phyloP scores from a whole-genome alignment of 2,329 filamentous ascomycete genomes.

The Botryotinia calthae region DNA sequence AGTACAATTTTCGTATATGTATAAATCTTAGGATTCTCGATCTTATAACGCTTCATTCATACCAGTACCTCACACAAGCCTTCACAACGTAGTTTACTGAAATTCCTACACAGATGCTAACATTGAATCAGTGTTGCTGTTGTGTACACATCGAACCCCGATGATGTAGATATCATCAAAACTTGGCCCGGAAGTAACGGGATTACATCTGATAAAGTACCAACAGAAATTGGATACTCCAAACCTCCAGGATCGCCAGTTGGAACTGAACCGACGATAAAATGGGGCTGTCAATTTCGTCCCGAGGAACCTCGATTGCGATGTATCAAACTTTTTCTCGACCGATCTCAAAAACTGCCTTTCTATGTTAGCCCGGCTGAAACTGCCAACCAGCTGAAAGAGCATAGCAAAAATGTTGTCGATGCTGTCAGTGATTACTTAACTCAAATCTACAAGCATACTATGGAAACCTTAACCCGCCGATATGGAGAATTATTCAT shows the following conservation, averaged over 20 bases:
- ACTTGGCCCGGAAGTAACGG: constrained; percentile 81
- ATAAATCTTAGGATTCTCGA: not conserved
- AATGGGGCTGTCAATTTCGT: constrained; percentile 83
- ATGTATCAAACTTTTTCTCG: constrained; percentile 82
- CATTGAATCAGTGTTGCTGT: constrained; percentile 57
- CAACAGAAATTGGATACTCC: constrained; percentile 68
- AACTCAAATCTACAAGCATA: constrained; percentile 72
- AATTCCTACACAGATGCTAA: not conserved
- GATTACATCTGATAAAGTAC: constrained; percentile 85
- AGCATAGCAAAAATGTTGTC: constrained; percentile 72
- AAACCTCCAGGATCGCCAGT: constrained; percentile 41
- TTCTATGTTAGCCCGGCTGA: constrained; percentile 77
- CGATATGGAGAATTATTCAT: constrained; percentile 78
- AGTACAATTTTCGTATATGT: not conserved
- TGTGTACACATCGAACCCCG: constrained; percentile 71
- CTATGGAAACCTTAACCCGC: constrained; percentile 71
- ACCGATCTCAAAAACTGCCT: constrained; percentile 75
- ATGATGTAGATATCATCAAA: constrained; percentile 82
- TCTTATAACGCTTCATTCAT: not conserved
- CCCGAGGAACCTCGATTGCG: constrained; percentile 72
- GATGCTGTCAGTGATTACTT: constrained; percentile 80
- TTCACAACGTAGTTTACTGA: not conserved
- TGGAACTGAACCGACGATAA: constrained; percentile 50
- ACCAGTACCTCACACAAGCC: not conserved
- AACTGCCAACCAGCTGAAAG: constrained; percentile 72